Evolutionary conservation across 495 filamentous ascomycete genomes (phyloP).

Genomic region (Penicillium crystallinum): DNA sequence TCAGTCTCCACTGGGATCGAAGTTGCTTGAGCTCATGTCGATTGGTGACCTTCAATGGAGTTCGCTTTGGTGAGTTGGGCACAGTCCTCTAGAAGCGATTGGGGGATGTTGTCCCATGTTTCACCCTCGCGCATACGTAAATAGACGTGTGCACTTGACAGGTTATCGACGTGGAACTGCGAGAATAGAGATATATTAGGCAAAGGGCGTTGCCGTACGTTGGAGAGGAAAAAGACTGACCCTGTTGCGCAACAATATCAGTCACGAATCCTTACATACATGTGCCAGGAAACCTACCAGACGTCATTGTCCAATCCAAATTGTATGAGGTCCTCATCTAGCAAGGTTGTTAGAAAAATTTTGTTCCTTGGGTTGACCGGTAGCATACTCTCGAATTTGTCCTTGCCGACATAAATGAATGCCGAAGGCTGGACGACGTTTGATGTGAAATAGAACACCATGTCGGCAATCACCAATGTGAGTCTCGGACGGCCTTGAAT

Average conservation of each 20-base stretch:
- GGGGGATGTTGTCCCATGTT: constrained; percentile 76
- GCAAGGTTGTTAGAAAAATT: constrained; percentile 18
- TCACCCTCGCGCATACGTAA: constrained; percentile 76
- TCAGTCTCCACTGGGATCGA: neutral
- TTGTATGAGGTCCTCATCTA: constrained; percentile 95
- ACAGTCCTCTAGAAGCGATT: constrained; percentile 75
- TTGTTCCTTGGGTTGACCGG: constrained; percentile 4
- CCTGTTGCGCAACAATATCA: constrained; percentile 22
- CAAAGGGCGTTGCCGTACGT: constrained; percentile 2
- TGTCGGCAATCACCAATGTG: constrained; percentile 30
- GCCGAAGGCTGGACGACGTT: constrained; percentile 69
- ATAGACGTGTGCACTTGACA: constrained; percentile 95
- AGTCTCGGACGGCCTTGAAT: too few relatives aligned
- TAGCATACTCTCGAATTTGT: constrained; percentile 92
- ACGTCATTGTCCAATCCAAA: constrained; percentile 92
- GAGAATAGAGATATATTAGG: constrained; percentile 14
- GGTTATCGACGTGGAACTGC: constrained; percentile 95
- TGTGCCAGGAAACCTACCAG: constrained; percentile 56
- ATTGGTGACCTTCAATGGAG: constrained; percentile 78
- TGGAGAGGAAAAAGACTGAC: constrained; percentile 26
- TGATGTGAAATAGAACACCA: constrained; percentile 97
- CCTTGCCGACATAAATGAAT: constrained; percentile 93
- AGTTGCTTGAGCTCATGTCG: neutral
- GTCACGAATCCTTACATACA: neutral
- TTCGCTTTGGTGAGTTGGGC: constrained; percentile 97